These are phyloP conservation scores for Marasmius tenuissimus DNA, from an alignment of 1,284 basidiomycete species.

Conservation along the genomic window DNA sequence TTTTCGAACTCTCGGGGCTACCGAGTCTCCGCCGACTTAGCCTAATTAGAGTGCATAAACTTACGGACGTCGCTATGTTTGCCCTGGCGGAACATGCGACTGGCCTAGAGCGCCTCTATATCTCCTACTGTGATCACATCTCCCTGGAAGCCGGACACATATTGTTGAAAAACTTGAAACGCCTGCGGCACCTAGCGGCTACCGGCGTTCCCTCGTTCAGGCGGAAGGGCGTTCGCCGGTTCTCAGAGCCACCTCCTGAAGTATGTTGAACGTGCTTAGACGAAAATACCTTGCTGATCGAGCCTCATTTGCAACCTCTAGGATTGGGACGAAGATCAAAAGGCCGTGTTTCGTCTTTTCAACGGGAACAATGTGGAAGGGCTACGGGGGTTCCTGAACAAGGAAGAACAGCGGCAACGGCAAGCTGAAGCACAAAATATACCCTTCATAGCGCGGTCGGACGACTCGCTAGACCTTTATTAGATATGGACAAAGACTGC, in stretches of 20 bases:
- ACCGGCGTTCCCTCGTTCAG: slow-evolving; percentile 83
- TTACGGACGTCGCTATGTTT: slow-evolving; percentile 71
- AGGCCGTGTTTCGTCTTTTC: slow-evolving; percentile 82
- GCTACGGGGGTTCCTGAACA: slow-evolving; percentile 65
- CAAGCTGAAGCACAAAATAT: slow-evolving; percentile 60
- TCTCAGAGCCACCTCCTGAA: slow-evolving; percentile 76
- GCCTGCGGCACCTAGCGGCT: slow-evolving; percentile 77
- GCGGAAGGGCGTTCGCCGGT: slow-evolving; percentile 72
- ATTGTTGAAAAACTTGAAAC: slow-evolving; percentile 62
- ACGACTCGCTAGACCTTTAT: slow-evolving; percentile 61
- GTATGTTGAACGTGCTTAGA: slow-evolving; percentile 48
- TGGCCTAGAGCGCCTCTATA: slow-evolving; percentile 79
- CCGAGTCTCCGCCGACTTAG: slow-evolving; percentile 77
- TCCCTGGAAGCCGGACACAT: slow-evolving; percentile 79
- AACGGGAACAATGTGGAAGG: slow-evolving; percentile 68
- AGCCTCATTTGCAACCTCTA: slow-evolving; percentile 23
- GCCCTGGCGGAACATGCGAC: slow-evolving; percentile 64
- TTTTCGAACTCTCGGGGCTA: slow-evolving; percentile 80
- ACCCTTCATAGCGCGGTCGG: slow-evolving; percentile 54
- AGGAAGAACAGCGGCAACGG: slow-evolving; percentile 56
- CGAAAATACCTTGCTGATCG: slow-evolving; percentile 11
- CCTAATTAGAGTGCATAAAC: slow-evolving; percentile 69
- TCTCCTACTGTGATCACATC: slow-evolving; percentile 87
- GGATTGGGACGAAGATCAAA: slow-evolving; percentile 59
- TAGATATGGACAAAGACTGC: slow-evolving; percentile 20